These are phyloP conservation scores for Metarhizium sp. DNA, from an alignment of 2,329 filamentous ascomycete genomes.

Conservation along the genomic window DNA sequence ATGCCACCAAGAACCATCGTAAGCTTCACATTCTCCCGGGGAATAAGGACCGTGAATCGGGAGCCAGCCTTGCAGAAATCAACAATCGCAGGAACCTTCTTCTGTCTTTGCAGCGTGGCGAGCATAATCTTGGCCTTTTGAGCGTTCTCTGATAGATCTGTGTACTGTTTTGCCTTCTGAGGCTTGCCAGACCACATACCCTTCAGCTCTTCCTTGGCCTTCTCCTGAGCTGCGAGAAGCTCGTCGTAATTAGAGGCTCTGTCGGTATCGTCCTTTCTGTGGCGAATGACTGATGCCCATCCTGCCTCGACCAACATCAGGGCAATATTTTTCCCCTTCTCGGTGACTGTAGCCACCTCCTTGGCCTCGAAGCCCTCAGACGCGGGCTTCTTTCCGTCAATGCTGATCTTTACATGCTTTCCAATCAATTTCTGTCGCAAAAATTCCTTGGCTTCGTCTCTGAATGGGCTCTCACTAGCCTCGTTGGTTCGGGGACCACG, in stretches of 20 bases:
- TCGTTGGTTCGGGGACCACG: slow-evolving; percentile 87
- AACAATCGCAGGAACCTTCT: slow-evolving; percentile 84
- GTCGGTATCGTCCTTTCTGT: slow-evolving; percentile 90
- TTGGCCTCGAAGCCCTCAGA: slow-evolving; percentile 87
- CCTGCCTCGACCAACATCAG: slow-evolving; percentile 82
- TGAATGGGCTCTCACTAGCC: slow-evolving; percentile 77
- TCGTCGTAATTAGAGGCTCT: slow-evolving; percentile 91
- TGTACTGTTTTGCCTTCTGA: slow-evolving; percentile 70
- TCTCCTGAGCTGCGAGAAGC: slow-evolving; percentile 68
- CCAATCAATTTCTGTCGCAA: slow-evolving; percentile 88
- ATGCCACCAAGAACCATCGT: slow-evolving; percentile 93
- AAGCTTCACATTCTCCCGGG: slow-evolving; percentile 86
- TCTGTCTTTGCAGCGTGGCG: slow-evolving; percentile 78
- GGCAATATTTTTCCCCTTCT: slow-evolving; percentile 80
- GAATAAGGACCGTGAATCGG: slow-evolving; percentile 83
- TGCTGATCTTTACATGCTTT: slow-evolving; percentile 82
- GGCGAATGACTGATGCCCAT: slow-evolving; percentile 87
- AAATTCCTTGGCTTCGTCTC: slow-evolving; percentile 92
- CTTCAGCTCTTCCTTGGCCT: slow-evolving; percentile 78
- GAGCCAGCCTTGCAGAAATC: slow-evolving; percentile 98
- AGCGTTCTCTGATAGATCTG: slow-evolving; percentile 83
- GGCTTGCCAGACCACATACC: slow-evolving; percentile 93
- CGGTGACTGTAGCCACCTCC: slow-evolving; percentile 81
- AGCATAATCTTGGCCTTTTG: slow-evolving; percentile 96
- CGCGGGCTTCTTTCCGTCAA: slow-evolving; percentile 86